These are phyloP conservation scores for Linum tenue DNA, from an alignment of 345 rosid species.

Conservation along the genomic window DNA sequence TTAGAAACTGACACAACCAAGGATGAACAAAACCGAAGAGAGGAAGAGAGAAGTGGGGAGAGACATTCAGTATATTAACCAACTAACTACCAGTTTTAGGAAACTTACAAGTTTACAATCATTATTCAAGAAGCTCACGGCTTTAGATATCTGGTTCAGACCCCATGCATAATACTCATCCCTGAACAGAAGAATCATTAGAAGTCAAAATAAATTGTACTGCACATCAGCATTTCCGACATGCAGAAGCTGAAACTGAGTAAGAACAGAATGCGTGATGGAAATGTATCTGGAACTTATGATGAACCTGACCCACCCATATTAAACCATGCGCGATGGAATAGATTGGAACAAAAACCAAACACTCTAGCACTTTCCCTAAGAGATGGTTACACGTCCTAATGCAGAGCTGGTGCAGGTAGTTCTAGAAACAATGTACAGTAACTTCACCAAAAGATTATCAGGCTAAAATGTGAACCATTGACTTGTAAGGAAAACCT, in stretches of 20 bases:
- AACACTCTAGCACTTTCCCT: too few species aligned
- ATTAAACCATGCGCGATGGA: too few species aligned
- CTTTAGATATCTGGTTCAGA: constrained; percentile 87
- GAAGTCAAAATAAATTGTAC: not conserved
- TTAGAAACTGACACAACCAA: constrained; percentile 11
- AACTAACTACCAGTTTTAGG: not conserved
- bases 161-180: constrained; percentile 99
- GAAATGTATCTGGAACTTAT: too few species aligned
- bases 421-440: too few species aligned
- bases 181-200: constrained; percentile 32
- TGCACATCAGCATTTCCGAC: not conserved
- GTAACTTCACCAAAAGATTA: too few species aligned
- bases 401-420: too few species aligned
- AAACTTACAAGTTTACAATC: constrained; percentile 94
- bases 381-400: too few species aligned
- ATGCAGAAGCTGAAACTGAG: not conserved
- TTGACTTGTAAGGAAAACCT: too few species aligned
- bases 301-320: too few species aligned
- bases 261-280: not conserved
- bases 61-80: not conserved
- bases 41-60: not conserved
- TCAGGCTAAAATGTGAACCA: too few species aligned
- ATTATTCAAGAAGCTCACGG: constrained; percentile 95
- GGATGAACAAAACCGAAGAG: not conserved
- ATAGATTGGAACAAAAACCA: too few species aligned